Evolutionary conservation across 108 stramenopile species (phyloP), one percentile per base, ranked within the genome.

Genomic region (Mayamaea pseudoterrestris): DNA sequence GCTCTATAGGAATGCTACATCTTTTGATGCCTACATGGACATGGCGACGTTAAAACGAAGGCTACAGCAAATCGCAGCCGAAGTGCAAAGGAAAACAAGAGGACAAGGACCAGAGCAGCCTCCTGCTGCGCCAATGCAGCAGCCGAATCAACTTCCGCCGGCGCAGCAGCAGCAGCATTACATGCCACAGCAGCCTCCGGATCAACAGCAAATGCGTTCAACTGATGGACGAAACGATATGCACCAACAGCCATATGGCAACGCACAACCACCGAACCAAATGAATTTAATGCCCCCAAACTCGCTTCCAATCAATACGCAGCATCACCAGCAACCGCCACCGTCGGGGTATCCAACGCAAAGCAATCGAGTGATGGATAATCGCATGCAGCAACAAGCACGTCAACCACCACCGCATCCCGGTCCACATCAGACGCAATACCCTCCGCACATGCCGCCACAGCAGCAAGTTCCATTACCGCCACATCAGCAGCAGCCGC

Each of bases 1-100:
- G 31, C 73, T 97, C 17, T 97, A 93, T 56, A 76, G 91, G 18
- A 85, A 83, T 5, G 92, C 93, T 1, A 52, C 68, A 30, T 83
- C 80, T 0, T 88, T 90, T 57, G 83, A 93, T 24, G 92, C 83
- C 5, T 97, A 94, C 54, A 68, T 70, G 36, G 85, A 97, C 44
- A 76, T 68, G 54, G 36, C 50, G 24, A 93, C 91, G 14, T 70
- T 97, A 41, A 94, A 94, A 58, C 63, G 73, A 25, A 66, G 95
- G 7, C 65, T 97, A 26, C 93, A 97, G 53, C 65, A 69, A 34
- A 69, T 97, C 35, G 95, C 95, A 0, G 71, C 76, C 35, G 74
- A 78, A 53, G 91, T 93, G 55, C 92, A 90, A 23, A 50, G 61
- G 26, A 84, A 80, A 50, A 67, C 80, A 25, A 56, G 58, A 9